phyloP scores from a whole-genome alignment of 2,329 filamentous ascomycete species.

The Hypoxylon sp. region DNA sequence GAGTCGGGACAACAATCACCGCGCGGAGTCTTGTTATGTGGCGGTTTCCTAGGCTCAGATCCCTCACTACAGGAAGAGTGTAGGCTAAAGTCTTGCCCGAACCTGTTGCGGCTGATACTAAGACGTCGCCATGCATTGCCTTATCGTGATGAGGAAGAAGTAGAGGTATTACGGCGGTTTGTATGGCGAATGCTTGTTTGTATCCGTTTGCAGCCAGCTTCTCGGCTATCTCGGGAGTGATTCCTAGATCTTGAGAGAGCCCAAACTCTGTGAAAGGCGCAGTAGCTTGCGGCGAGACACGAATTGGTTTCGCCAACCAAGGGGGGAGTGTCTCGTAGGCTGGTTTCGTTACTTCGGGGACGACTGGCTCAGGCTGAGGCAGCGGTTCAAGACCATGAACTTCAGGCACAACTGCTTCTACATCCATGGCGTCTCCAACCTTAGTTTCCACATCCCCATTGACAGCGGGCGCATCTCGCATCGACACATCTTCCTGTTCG shows the following conservation, averaged over 20 bases:
- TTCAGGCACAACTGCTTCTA: conserved; percentile 56
- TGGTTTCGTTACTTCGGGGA: conserved; percentile 70
- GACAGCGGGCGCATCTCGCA: conserved; percentile 51
- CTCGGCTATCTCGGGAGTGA: conserved; percentile 72
- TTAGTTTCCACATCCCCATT: conserved; percentile 29
- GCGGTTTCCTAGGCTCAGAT: conserved; percentile 72
- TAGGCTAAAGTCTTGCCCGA: conserved; percentile 97
- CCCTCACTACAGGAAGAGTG: conserved; percentile 85
- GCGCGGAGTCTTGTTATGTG: conserved; percentile 77
- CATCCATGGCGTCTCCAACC: conserved; percentile 41
- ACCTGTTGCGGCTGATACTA: conserved; percentile 92
- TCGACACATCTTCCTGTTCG: conserved; percentile 52
- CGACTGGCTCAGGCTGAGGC: conserved; percentile 79
- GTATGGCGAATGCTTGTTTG: conserved; percentile 81
- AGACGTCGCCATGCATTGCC: conserved; percentile 79
- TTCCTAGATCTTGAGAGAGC: conserved; percentile 67
- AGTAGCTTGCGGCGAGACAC: conserved; percentile 72
- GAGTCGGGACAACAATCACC: conserved; percentile 89
- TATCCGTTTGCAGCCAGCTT: conserved; percentile 78
- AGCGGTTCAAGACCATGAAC: conserved; percentile 83
- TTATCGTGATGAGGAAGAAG: conserved; percentile 75
- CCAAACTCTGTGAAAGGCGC: conserved; percentile 69
- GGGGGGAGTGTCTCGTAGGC: conserved; percentile 83
- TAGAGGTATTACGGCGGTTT: conserved; percentile 84
- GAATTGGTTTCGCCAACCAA: conserved; percentile 85